phyloP scores from a whole-genome alignment of 1,284 basidiomycete genomes.

The Mrakiaceae sp. region DNA sequence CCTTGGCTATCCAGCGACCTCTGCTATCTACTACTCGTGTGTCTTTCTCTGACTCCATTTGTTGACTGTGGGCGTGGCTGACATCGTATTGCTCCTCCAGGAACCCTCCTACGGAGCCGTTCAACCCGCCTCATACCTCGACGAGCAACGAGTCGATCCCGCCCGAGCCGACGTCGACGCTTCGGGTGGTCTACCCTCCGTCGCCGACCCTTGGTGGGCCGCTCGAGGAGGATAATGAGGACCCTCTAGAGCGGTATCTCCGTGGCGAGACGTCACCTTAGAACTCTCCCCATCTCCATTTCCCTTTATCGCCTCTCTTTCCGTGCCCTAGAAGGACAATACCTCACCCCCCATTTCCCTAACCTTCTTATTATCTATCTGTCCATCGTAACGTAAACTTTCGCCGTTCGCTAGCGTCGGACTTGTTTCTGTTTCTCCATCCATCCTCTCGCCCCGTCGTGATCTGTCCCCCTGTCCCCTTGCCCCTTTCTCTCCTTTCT shows the following conservation, averaged over 20 bases:
- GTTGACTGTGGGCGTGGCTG: too few relatives aligned
- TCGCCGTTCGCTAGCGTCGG: background rate
- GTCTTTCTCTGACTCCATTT: background rate
- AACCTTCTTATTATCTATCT: background rate
- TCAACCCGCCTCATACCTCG: background rate
- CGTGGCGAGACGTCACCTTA: background rate
- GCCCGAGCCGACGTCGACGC: background rate
- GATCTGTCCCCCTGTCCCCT: background rate
- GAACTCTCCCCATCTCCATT: background rate
- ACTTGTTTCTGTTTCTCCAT: background rate
- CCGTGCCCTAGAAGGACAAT: too few relatives aligned
- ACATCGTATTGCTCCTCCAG: too few relatives aligned
- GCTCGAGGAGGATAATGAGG: too few relatives aligned
- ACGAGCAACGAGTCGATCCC: background rate
- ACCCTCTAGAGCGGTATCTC: too few relatives aligned
- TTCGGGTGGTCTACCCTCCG: background rate
- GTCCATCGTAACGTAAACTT: background rate
- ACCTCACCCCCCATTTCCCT: too few relatives aligned
- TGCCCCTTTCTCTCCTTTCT: background rate
- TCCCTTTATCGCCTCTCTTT: background rate
- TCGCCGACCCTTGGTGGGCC: background rate
- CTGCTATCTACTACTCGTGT: constrained; percentile 2
- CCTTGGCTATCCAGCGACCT: constrained; percentile 1
- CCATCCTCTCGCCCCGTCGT: background rate
- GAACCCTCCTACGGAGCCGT: background rate